Base-by-base conservation (phyloP, 108 stramenopile species). In the Nitzschia palea region DNA sequence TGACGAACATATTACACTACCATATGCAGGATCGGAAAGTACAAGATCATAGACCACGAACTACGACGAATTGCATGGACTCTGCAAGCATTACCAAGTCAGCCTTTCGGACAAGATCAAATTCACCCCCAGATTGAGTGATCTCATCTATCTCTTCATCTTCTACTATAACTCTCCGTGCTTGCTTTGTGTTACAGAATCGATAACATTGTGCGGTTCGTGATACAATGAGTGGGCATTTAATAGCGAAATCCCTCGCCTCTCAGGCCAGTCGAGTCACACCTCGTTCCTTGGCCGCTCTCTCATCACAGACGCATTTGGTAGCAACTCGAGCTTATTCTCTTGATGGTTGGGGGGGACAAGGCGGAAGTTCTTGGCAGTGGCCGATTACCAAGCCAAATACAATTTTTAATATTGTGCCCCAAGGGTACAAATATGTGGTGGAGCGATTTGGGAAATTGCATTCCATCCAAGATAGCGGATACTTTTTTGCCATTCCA, bases 401-500 rank as follows among this genome's bases (percentile, higher is more conserved):
- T 78, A 95, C 94, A 23, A 79, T 95, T 58, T 86, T 97, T 61
- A 97, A 97, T 73, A 93, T 97, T 55, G 92, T 93, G 18, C 96
- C 96, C 2, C 93, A 97, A 64, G 96, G 94, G 23, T 72, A 94
- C 65, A 75, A 81, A n/a, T 90, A 89, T 78, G 93, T 99, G 48
- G 95, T 99, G 44, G 98, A 98, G 70, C 73, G 97, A 35, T 88
- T 98, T 59, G 97, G 97, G 25, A 96, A 93, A 68, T 73, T 98
- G 17, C 71, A 86, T 29, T 67, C 81, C 0, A 84, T 98, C 68
- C 76, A 98, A 58, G 83, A 93, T 45, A 86, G 88, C 45, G 98
- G 98, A 37, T 97, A 70, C 71, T 99, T 97, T 75, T 60, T 97
- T 48, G 95, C 97, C 57, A 86, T 99, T 66, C 98, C 98, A 15